A percentile compares a stretch with the other conserved stretches of the same genome.
Conservation (phyloP, 768 basidiomycete species). For the Clitopilus hobsonii region DNA sequence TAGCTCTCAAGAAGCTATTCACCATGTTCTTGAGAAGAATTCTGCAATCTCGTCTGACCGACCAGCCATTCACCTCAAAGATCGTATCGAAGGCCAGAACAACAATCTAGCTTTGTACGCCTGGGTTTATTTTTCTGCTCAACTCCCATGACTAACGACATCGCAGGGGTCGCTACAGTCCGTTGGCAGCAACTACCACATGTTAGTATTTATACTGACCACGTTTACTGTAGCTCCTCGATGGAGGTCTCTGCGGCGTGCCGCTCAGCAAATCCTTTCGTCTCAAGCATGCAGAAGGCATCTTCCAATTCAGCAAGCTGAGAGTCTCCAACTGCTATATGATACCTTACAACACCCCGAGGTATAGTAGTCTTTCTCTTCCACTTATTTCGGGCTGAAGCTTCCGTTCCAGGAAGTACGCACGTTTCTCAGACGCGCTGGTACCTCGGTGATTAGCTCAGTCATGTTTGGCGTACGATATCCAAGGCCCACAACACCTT, state of each 20-base stretch:
- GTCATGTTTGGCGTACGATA: background rate
- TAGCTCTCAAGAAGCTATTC: conserved; percentile 16
- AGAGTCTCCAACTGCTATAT: background rate
- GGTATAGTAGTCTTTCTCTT: background rate
- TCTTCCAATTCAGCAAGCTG: background rate
- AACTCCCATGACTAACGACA: background rate
- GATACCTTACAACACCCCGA: background rate
- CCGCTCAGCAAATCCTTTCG: background rate
- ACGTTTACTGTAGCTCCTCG: background rate
- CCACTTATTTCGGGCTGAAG: background rate
- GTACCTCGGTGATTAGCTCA: background rate
- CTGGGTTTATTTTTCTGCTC: background rate
- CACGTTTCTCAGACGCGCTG: background rate
- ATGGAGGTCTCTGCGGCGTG: background rate
- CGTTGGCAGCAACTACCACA: no score
- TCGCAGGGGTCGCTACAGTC: no score
- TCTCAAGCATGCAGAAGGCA: background rate
- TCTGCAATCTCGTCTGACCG: background rate
- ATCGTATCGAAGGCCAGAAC: background rate
- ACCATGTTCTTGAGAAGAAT: conserved; percentile 14
- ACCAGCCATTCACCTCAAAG: background rate
- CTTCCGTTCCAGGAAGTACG: background rate
- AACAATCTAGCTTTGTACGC: background rate
- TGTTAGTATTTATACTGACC: no score
- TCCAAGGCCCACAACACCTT: background rate